phyloP scores from a whole-genome alignment of 2,329 filamentous ascomycete genomes.

The Calonectria pteridis region DNA sequence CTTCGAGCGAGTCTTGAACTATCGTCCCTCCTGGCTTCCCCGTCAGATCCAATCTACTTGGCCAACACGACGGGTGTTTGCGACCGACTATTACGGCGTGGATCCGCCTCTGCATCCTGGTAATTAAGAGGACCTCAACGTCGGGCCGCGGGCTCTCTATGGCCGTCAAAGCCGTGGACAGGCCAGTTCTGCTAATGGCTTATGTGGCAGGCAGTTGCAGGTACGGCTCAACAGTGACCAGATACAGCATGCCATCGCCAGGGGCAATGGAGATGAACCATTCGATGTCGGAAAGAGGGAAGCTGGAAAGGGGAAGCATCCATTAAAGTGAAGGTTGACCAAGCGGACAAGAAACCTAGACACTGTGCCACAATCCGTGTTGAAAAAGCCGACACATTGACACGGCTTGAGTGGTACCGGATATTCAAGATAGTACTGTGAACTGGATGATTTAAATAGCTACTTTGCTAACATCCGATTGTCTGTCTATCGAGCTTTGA shows the following conservation, averaged over 20 bases:
- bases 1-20: slow-evolving; percentile 1
- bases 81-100: not conserved
- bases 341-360: not conserved
- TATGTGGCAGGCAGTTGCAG: not conserved
- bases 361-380: not conserved
- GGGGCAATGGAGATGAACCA: not conserved
- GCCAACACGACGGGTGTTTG: not conserved
- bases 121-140: not conserved
- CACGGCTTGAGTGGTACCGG: not conserved
- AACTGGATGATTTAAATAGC: not conserved
- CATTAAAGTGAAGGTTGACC: not conserved
- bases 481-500: not conserved
- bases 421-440: not conserved
- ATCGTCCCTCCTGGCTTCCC: not conserved
- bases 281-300: not conserved
- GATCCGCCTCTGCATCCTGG: not conserved
- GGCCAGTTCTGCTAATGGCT: not conserved
- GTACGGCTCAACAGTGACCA: not conserved
- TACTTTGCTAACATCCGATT: not conserved
- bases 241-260: not conserved
- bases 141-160: too few relatives aligned
- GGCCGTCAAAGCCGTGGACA: not conserved
- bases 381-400: not conserved
- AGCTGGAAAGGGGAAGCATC: not conserved
- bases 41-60: slow-evolving; percentile 6